phyloP scores from a whole-genome alignment of 2,329 filamentous ascomycete species.

The Colletotrichum neosansevieriae region DNA sequence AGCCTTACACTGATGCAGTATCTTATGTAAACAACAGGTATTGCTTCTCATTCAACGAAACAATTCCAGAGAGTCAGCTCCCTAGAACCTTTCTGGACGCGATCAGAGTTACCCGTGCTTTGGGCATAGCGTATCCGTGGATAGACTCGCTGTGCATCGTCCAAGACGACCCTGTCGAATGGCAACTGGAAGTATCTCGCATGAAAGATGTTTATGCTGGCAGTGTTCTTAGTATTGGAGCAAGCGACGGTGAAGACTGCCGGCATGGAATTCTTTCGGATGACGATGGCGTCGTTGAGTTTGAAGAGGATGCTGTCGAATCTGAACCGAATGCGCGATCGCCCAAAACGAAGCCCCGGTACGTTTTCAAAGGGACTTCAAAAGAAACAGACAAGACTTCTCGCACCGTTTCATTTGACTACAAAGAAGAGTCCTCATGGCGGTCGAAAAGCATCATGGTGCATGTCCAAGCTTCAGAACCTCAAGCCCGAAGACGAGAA shows the following conservation, averaged over 20 bases:
- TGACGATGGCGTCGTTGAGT: too few relatives aligned
- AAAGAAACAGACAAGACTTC: too few relatives aligned
- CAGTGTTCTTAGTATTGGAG: neutral
- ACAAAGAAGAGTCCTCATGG: accelerated
- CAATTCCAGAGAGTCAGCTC: too few relatives aligned
- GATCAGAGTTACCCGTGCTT: neutral
- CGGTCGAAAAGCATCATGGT: neutral
- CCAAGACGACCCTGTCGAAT: conserved; percentile 17
- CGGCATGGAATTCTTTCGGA: neutral
- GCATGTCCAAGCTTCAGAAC: neutral
- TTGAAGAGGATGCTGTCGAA: too few relatives aligned
- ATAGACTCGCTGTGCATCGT: conserved; percentile 20
- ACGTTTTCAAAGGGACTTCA: too few relatives aligned
- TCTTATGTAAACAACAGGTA: too few relatives aligned
- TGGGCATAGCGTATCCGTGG: neutral
- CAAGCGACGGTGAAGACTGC: neutral
- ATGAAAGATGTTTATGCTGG: conserved; percentile 17
- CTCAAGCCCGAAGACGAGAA: neutral
- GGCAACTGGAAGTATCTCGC: conserved; percentile 9
- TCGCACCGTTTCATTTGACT: neutral
- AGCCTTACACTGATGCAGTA: too few relatives aligned
- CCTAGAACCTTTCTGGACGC: neutral
- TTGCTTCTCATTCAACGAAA: too few relatives aligned
- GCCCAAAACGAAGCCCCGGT: too few relatives aligned
- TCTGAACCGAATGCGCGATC: too few relatives aligned